Percentiles rank a stretch among this genome's conserved stretches.
Conservation (phyloP, 495 filamentous ascomycete genomes). For the Hypoxylon fragiforme region DNA sequence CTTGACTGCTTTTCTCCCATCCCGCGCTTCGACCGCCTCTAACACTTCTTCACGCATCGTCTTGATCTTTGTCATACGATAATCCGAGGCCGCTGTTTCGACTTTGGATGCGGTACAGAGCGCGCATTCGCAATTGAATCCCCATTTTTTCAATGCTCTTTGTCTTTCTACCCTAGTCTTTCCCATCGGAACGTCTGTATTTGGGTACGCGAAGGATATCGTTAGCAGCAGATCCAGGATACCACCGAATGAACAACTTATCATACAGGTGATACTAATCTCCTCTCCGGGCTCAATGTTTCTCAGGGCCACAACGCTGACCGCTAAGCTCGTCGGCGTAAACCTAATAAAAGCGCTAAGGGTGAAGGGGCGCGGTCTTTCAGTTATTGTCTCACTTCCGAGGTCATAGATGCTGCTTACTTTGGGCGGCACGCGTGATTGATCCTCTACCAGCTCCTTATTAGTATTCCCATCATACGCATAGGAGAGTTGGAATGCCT, state of each 20-base stretch:
- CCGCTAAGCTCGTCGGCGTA: constrained; percentile 35
- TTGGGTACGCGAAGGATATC: background rate
- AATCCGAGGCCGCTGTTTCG: constrained; percentile 41
- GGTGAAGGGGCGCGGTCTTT: no score
- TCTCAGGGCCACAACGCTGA: constrained; percentile 38
- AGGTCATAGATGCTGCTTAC: constrained; percentile 27
- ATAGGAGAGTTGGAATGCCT: background rate
- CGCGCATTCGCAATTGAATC: constrained; percentile 44
- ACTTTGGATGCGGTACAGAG: constrained; percentile 39
- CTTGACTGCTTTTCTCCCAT: constrained; percentile 41
- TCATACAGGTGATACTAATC: constrained; percentile 45
- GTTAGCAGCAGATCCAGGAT: background rate
- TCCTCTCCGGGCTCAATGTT: constrained; percentile 49
- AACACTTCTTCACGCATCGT: constrained; percentile 36
- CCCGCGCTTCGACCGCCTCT: constrained; percentile 38
- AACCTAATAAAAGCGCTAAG: constrained; percentile 44
- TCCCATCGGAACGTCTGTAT: constrained; percentile 38
- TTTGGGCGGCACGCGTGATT: constrained; percentile 49
- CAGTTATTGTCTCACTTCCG: constrained; percentile 2
- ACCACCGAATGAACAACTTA: background rate
- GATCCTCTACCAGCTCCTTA: constrained; percentile 33
- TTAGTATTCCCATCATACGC: background rate
- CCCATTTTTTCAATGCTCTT: constrained; percentile 38
- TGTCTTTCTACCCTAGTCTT: constrained; percentile 35
- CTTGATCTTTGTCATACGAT: constrained; percentile 39